These are phyloP conservation scores for Komagataella phaffii DNA, from an alignment of 805 yeast species.

Conservation along the genomic window DNA sequence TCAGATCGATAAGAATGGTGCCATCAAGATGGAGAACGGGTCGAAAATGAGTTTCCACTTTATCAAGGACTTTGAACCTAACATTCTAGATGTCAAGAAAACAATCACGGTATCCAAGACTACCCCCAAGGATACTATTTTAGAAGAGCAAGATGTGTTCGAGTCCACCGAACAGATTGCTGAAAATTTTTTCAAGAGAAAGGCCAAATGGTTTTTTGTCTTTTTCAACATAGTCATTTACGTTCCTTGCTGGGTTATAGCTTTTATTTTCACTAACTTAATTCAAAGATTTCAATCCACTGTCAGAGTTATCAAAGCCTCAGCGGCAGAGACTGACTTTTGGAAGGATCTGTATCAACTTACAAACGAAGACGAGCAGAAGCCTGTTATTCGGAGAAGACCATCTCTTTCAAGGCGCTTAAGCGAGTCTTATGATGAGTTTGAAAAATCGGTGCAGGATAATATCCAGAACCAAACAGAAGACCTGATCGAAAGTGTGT, in stretches of 20 bases:
- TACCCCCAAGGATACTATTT: neutral
- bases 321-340: slow-evolving; percentile 8
- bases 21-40: slow-evolving; percentile 24
- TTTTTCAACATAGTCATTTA: slow-evolving; percentile 30
- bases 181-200: slow-evolving; percentile 20
- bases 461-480: slow-evolving; percentile 50
- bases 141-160: neutral
- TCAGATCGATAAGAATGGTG: slow-evolving; percentile 26
- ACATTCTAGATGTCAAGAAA: slow-evolving; percentile 36
- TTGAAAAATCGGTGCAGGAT: slow-evolving; percentile 21
- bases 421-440: slow-evolving; percentile 13
- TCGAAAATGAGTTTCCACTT: slow-evolving; percentile 26
- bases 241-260: slow-evolving; percentile 53
- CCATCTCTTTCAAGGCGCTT: slow-evolving; percentile 12
- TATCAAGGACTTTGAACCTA: slow-evolving; percentile 39
- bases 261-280: slow-evolving; percentile 31
- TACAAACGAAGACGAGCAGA: slow-evolving; percentile 5
- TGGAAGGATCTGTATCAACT: slow-evolving; percentile 6
- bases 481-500: slow-evolving; percentile 48
- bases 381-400: slow-evolving; percentile 2
- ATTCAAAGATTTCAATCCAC: slow-evolving; percentile 22
- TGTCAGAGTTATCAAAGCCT: slow-evolving; percentile 15
- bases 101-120: slow-evolving; percentile 17
- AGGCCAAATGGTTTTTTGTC: slow-evolving; percentile 35
- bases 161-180: slow-evolving; percentile 1